phyloP scores from a whole-genome alignment of 148 eudicot genomes.

The Rhododendron henanense region DNA sequence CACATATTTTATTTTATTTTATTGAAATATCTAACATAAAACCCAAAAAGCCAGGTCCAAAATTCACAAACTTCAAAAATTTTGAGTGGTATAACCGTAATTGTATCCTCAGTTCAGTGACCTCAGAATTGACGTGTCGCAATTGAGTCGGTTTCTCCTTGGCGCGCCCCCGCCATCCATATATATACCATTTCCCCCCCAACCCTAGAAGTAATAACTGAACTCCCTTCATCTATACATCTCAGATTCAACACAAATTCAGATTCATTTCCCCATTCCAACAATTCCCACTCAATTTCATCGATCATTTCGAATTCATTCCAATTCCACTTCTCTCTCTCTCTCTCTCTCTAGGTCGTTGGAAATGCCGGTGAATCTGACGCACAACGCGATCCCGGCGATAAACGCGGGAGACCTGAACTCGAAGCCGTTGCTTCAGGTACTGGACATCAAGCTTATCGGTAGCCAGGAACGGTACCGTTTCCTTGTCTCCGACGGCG shows the following conservation, averaged over 20 bases:
- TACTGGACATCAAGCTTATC: constrained; percentile 56
- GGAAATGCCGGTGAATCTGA: constrained; percentile 69
- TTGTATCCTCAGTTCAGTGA: neutral
- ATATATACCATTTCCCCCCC: neutral
- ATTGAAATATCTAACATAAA: too few relatives aligned
- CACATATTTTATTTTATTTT: too few relatives aligned
- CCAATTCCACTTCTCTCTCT: neutral
- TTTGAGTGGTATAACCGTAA: too few relatives aligned
- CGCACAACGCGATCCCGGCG: constrained; percentile 62
- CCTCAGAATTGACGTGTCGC: neutral
- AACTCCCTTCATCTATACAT: neutral
- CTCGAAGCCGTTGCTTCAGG: constrained; percentile 80
- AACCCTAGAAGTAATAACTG: neutral
- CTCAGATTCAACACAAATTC: constrained; percentile 4
- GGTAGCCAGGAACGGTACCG: constrained; percentile 69
- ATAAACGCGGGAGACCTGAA: constrained; percentile 71
- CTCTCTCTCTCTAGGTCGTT: neutral
- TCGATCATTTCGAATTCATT: neutral
- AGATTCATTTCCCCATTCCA: neutral
- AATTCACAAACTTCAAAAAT: too few relatives aligned
- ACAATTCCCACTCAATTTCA: neutral
- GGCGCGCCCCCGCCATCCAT: neutral
- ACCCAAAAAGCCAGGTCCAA: too few relatives aligned
- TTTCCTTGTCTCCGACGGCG: constrained; percentile 60
- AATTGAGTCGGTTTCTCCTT: neutral